Conservation (phyloP, 768 basidiomycete species). For the Suillus bovinus region DNA sequence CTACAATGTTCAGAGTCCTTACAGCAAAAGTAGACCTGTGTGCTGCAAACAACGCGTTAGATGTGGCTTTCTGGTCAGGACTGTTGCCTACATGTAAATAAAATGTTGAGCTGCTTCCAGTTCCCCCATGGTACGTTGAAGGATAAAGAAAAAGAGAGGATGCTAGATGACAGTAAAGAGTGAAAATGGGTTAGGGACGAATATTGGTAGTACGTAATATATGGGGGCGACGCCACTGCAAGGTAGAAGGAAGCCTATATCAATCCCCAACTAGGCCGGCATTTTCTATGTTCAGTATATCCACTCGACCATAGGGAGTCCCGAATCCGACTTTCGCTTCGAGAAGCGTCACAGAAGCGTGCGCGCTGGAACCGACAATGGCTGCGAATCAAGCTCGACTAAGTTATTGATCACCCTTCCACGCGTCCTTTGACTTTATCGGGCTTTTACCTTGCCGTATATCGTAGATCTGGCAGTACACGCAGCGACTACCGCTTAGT, state of each 20-base stretch:
- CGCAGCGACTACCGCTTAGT: neutral
- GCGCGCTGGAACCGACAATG: neutral
- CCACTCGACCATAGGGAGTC: neutral
- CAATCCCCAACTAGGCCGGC: conserved; percentile 8
- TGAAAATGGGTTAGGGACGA: neutral
- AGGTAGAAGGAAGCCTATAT: conserved; percentile 22
- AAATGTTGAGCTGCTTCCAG: conserved; percentile 67
- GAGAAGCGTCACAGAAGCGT: conserved; percentile 2
- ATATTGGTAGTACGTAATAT: neutral
- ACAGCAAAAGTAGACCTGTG: conserved; percentile 87
- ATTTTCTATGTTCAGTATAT: conserved; percentile 1
- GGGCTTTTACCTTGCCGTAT: neutral
- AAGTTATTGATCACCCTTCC: neutral
- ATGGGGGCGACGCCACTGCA: conserved; percentile 16
- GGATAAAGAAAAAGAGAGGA: conserved; percentile 14
- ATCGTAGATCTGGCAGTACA: neutral
- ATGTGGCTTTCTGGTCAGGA: neutral
- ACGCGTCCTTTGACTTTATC: neutral
- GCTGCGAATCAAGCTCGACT: conserved; percentile 5
- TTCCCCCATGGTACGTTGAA: conserved; percentile 39
- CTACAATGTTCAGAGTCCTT: conserved; percentile 30
- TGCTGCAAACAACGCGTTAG: conserved; percentile 32
- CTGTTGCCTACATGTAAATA: conserved; percentile 61
- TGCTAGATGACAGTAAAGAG: conserved; percentile 12
- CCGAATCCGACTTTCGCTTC: neutral